Evolutionary conservation across 108 stramenopile species (phyloP).

Genomic region (Phaeodactylum tricornutum): DNA sequence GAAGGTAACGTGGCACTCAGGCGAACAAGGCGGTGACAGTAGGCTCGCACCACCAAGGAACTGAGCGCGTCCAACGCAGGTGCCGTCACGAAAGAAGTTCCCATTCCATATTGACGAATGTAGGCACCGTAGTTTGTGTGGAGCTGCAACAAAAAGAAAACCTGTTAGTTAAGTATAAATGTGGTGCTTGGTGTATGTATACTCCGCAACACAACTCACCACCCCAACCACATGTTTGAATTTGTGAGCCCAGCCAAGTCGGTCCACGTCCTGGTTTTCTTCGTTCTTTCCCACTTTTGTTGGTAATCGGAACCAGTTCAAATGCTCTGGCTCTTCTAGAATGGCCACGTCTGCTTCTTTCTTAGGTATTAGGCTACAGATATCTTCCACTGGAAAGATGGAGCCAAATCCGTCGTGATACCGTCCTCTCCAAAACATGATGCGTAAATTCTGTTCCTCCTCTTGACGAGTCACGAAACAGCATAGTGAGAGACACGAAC

Average conservation of each 20-base stretch:
- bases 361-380: conserved; percentile 56
- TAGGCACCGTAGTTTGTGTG: conserved; percentile 94
- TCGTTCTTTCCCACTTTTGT: conserved; percentile 1
- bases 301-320: conserved; percentile 85
- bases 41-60: conserved; percentile 60
- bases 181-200: background rate
- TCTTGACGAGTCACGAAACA: background rate
- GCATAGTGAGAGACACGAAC: background rate
- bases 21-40: conserved; percentile 82
- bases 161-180: background rate
- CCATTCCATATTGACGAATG: conserved; percentile 55
- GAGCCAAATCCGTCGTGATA: conserved; percentile 63
- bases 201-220: background rate
- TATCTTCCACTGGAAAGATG: conserved; percentile 85
- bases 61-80: conserved; percentile 59
- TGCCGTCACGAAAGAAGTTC: conserved; percentile 51
- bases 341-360: conserved; percentile 83
- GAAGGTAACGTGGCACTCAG: conserved; percentile 55
- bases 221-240: conserved; percentile 90
- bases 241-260: conserved; percentile 66
- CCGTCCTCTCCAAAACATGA: conserved; percentile 59
- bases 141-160: conserved; percentile 7
- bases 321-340: conserved; percentile 93
- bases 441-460: conserved; percentile 21
- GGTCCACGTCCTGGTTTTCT: background rate